Base-by-base conservation (phyloP, 805 yeast species). In the Tetrapisispora pingtungensis region DNA sequence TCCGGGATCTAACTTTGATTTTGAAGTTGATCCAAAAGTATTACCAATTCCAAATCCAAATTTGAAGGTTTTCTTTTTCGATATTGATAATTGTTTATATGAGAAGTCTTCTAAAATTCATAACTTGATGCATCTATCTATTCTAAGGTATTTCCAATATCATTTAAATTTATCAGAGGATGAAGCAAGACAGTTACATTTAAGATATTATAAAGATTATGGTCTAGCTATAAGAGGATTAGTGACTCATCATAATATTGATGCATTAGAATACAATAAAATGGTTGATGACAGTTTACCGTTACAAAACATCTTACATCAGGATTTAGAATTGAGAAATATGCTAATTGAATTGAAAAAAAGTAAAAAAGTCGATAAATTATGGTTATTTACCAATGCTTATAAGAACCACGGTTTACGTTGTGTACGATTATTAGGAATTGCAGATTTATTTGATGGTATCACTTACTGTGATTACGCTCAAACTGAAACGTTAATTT, bases 331-430 rank as follows among this genome's bases (percentile, higher is more conserved):
- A 33, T 65, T 81, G 44, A 69, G 89, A 48, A 62, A 71, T 22
- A 64, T 78, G 72, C 64, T 84, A 36, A 44, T 73, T 3, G 54
- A 64, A 10, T 51, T 84, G 35, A 64, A 56, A 45, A 20, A 47
- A 12, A 58, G 65, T n/a, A 70, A 75, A 1, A 75, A 78, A 49
- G 78, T 81, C 46, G 81, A 80, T 54, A 72, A 80, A 56, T 67
- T 90, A 50, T 90, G 98, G 98, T 72, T 93, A 36, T 84, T 87
- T 57, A 90, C 98, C 4, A 90, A 90, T 61, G 97, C 98, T 1
- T 90, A 90, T 67, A 80, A 81, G 59, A 87, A 78, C 56, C 98
- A 90, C 64, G 98, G 90, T 0, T 55, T 80, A 37, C 72, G 97
- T 41, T 95, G 87, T 27, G 72, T 88, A 17, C 73, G 79, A 36